Percentiles rank a stretch among this genome's conserved stretches.
These are phyloP conservation scores for Coprinellus aureogranulatus DNA, from an alignment of 768 basidiomycete species.

Conservation along the genomic window DNA sequence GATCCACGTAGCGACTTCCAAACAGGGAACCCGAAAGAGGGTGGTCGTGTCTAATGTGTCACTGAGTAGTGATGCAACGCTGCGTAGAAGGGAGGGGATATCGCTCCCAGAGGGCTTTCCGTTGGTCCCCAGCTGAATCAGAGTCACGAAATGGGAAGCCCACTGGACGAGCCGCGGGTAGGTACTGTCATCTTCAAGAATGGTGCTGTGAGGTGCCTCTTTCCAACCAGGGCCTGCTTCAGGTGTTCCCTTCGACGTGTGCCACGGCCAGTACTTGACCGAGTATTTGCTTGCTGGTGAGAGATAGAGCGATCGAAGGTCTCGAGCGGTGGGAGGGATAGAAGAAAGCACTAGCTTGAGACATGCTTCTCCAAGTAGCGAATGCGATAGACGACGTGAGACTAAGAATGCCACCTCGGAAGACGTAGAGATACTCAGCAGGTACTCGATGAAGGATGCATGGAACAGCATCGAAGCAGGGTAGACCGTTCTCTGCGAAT, in stretches of 20 bases:
- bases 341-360: neutral
- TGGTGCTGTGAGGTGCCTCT: neutral
- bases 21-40: neutral
- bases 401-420: neutral
- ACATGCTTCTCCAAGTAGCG: neutral
- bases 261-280: neutral
- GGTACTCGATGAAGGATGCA: neutral
- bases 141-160: too few relatives aligned
- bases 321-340: too few relatives aligned
- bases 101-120: too few relatives aligned
- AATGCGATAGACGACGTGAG: neutral
- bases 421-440: neutral
- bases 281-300: neutral
- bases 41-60: neutral
- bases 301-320: neutral
- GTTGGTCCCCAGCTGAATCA: too few relatives aligned
- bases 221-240: neutral
- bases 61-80: too few relatives aligned
- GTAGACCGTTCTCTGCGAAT: neutral
- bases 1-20: neutral
- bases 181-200: neutral
- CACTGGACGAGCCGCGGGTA: neutral
- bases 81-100: too few relatives aligned
- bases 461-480: neutral
- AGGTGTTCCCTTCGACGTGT: neutral